Conservation (phyloP, 2,329 filamentous ascomycete species). For the Akanthomyces lecanii region DNA sequence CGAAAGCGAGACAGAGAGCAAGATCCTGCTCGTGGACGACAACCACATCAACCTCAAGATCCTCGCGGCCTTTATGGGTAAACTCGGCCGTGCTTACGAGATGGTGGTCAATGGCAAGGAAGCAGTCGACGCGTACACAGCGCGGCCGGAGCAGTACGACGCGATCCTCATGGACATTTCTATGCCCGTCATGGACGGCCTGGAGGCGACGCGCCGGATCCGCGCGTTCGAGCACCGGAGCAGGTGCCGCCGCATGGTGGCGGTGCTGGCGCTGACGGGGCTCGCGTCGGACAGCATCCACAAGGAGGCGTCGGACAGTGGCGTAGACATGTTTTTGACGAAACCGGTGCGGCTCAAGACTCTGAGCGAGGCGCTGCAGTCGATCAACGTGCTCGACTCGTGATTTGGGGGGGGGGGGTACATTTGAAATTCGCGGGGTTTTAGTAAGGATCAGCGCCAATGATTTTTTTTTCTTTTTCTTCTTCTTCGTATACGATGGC, state of each 20-base stretch:
- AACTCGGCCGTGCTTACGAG: slow-evolving; percentile 27
- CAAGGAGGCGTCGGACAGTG: slow-evolving; percentile 49
- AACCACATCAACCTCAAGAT: slow-evolving; percentile 38
- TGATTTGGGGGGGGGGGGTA: no score
- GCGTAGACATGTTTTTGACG: slow-evolving; percentile 51
- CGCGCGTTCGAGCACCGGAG: slow-evolving; percentile 43
- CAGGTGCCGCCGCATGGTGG: slow-evolving; percentile 35
- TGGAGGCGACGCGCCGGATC: slow-evolving; percentile 43
- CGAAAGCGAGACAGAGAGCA: not conserved
- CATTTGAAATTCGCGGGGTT: no score
- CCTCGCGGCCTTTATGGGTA: slow-evolving; percentile 32
- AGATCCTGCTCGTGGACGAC: slow-evolving; percentile 38
- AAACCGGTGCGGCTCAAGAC: slow-evolving; percentile 47
- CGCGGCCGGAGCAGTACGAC: slow-evolving; percentile 22
- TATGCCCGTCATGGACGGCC: slow-evolving; percentile 55
- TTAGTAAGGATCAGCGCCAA: no score
- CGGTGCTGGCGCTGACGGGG: slow-evolving; percentile 51
- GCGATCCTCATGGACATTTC: slow-evolving; percentile 47
- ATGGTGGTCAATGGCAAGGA: slow-evolving; percentile 33
- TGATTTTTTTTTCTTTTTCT: no score
- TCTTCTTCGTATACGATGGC: no score
- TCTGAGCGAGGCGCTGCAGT: slow-evolving; percentile 19
- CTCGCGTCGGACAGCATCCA: slow-evolving; percentile 46
- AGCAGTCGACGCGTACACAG: slow-evolving; percentile 29
- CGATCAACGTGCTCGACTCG: slow-evolving; percentile 11